Conservation (phyloP, 2,329 filamentous ascomycete species). For the Beauveria asiatica region DNA sequence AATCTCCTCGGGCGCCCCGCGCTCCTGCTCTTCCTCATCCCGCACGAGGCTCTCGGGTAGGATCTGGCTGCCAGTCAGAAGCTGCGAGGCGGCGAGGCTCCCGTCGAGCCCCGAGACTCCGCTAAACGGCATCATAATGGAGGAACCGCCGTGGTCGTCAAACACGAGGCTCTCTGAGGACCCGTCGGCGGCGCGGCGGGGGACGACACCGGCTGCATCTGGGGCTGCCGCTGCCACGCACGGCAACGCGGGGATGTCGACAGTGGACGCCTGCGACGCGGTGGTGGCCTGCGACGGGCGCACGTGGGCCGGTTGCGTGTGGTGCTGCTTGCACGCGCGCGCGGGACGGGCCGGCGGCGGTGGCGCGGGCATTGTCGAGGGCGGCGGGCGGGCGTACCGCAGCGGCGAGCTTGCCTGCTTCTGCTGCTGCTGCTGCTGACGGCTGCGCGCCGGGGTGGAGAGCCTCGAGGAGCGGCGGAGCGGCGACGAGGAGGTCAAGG, state of each 20-base stretch:
- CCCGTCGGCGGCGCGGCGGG: background rate
- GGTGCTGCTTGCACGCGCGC: background rate
- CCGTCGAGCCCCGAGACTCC: background rate
- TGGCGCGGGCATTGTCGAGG: constrained; percentile 15
- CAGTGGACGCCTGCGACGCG: constrained; percentile 26
- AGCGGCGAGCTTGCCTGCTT: constrained; percentile 12
- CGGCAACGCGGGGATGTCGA: background rate
- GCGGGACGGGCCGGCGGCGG: background rate
- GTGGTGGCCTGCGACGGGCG: constrained; percentile 30
- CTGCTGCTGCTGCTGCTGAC: background rate
- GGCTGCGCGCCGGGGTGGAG: background rate
- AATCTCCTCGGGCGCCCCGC: constrained; percentile 11
- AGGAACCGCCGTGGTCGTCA: constrained; percentile 19
- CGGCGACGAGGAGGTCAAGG: constrained; percentile 12
- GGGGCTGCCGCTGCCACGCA: background rate
- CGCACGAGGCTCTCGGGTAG: constrained; percentile 38
- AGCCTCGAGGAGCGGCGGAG: background rate
- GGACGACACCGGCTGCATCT: background rate
- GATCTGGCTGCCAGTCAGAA: constrained; percentile 44
- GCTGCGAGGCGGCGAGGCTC: constrained; percentile 30
- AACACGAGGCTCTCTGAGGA: constrained; percentile 15
- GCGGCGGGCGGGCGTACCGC: constrained; percentile 11
- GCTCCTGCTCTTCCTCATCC: constrained; percentile 21
- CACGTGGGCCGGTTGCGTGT: constrained; percentile 10
- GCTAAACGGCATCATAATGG: constrained; percentile 9